phyloP scores from a whole-genome alignment of 2,329 filamentous ascomycete species.

The Trichoderma simmonsii region DNA sequence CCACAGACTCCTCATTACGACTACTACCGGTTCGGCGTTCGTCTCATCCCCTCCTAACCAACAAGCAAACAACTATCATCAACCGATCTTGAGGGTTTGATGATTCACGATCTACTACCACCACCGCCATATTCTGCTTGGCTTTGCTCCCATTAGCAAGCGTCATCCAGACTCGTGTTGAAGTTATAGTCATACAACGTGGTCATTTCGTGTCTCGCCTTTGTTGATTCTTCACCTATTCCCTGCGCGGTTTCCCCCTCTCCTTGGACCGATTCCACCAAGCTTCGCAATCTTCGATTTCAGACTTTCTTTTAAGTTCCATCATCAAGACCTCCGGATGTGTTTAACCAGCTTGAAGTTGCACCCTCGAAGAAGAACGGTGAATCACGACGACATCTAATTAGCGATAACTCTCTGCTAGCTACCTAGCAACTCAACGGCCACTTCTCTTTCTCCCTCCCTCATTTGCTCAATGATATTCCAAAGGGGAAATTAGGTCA shows the following conservation, averaged over 20 bases:
- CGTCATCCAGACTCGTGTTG: neutral
- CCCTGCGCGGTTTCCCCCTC: neutral
- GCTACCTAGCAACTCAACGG: neutral
- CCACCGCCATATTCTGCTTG: neutral
- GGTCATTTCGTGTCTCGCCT: neutral
- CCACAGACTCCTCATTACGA: slow-evolving; percentile 6
- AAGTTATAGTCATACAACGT: neutral
- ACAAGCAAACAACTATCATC: neutral
- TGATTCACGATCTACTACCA: neutral
- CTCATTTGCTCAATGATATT: neutral
- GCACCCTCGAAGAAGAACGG: neutral
- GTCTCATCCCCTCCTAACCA: slow-evolving; percentile 1
- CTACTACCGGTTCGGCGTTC: neutral
- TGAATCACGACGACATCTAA: neutral
- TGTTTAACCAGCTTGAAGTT: neutral
- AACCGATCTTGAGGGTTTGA: neutral
- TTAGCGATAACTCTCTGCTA: neutral
- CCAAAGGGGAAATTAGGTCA: neutral
- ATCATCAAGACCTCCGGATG: neutral
- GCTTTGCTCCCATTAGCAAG: neutral
- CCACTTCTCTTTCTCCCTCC: neutral
- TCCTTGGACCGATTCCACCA: neutral
- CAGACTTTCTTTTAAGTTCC: neutral
- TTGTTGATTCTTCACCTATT: neutral
- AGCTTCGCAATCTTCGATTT: neutral